Conservation (phyloP, 257 asterid species). For the Ophiorrhiza pumila region DNA sequence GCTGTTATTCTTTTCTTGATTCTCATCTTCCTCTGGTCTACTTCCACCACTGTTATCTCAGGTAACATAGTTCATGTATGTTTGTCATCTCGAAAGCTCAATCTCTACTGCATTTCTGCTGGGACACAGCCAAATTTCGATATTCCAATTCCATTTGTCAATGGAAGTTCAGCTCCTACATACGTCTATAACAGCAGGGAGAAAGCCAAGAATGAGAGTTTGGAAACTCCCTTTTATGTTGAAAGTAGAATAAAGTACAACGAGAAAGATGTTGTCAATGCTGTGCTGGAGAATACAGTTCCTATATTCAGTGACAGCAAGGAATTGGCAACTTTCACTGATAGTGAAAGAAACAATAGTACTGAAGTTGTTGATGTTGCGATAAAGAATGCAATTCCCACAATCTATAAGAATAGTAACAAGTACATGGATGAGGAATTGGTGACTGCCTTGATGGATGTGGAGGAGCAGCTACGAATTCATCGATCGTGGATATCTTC, state of each 20-base stretch:
- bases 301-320: not conserved
- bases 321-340: not conserved
- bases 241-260: not conserved
- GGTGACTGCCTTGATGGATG: constrained; percentile 31
- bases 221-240: not conserved
- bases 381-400: constrained; percentile 14
- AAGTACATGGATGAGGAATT: constrained; percentile 22
- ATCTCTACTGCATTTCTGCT: constrained; percentile 60
- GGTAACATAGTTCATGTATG: constrained; percentile 53
- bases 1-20: constrained; percentile 30
- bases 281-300: constrained; percentile 1
- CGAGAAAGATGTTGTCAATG: not conserved
- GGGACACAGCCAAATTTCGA: constrained; percentile 49
- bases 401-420: constrained; percentile 9
- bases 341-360: not conserved
- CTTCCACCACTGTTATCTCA: constrained; percentile 50
- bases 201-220: not conserved
- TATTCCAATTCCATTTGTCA: constrained; percentile 28
- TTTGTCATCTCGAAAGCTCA: constrained; percentile 56
- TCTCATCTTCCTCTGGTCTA: constrained; percentile 57
- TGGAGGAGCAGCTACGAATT: constrained; percentile 37
- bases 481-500: constrained; percentile 56
- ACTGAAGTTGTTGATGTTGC: constrained; percentile 1
- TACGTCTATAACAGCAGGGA: not conserved
- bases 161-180: constrained; percentile 16